phyloP scores from a whole-genome alignment of 345 rosid genomes.

The Balakata baccata region DNA sequence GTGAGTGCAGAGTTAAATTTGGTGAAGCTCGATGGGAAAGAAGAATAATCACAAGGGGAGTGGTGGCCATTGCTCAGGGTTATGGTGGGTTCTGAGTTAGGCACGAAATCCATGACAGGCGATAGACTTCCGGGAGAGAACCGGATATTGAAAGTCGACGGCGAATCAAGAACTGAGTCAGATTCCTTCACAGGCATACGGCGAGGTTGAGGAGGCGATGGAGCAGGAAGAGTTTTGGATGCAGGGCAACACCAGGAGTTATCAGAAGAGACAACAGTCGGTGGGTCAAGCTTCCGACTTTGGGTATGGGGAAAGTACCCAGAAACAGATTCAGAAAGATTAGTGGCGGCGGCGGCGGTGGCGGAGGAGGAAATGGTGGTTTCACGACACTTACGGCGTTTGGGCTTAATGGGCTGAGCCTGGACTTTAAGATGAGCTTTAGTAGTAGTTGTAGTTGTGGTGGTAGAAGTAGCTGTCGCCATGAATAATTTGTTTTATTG shows the following conservation, averaged over 20 bases:
- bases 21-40: slow-evolving; percentile 63
- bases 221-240: slow-evolving; percentile 22
- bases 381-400: slow-evolving; percentile 55
- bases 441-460: slow-evolving; percentile 20
- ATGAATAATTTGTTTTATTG: slow-evolving; percentile 33
- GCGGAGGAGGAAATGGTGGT: slow-evolving; percentile 44
- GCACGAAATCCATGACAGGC: slow-evolving; percentile 67
- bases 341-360: slow-evolving; percentile 18
- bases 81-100: slow-evolving; percentile 12
- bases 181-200: slow-evolving; percentile 10
- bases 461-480: slow-evolving; percentile 28
- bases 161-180: slow-evolving; percentile 27
- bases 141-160: slow-evolving; percentile 42
- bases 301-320: slow-evolving; percentile 19
- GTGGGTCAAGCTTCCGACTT: slow-evolving; percentile 29
- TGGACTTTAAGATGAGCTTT: slow-evolving; percentile 42
- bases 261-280: slow-evolving; percentile 38
- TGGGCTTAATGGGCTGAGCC: slow-evolving; percentile 52
- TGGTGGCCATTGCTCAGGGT: slow-evolving; percentile 35
- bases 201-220: slow-evolving; percentile 23
- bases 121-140: slow-evolving; percentile 45
- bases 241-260: slow-evolving; percentile 41
- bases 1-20: slow-evolving; percentile 90
- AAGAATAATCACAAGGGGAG: slow-evolving; percentile 30
- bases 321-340: not conserved